phyloP scores from a whole-genome alignment of 2,329 filamentous ascomycete genomes.

The Talaromyces sp. region DNA sequence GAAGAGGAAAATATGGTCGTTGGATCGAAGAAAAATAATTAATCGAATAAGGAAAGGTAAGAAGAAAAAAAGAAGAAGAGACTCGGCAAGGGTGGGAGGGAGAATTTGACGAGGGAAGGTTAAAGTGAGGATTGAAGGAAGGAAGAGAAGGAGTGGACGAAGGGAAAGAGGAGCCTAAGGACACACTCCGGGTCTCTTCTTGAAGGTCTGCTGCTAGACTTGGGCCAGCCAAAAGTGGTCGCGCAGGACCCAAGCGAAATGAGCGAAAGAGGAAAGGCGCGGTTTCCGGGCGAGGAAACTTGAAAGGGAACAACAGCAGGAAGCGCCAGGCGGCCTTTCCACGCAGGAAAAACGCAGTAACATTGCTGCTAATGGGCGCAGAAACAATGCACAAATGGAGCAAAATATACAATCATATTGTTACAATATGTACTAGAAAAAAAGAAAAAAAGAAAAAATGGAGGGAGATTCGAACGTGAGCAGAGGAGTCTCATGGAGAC shows the following conservation, averaged over 20 bases:
- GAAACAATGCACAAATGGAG: neutral
- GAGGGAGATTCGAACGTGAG: neutral
- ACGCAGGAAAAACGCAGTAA: neutral
- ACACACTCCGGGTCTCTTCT: neutral
- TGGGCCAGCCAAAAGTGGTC: constrained; percentile 24
- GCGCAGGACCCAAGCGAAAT: constrained; percentile 21
- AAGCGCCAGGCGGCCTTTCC: neutral
- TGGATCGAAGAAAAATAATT: constrained; percentile 4
- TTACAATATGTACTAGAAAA: neutral
- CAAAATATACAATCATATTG: neutral
- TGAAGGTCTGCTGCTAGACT: constrained; percentile 2
- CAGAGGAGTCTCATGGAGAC: neutral
- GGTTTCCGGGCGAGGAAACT: constrained; percentile 8
- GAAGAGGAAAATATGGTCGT: neutral
- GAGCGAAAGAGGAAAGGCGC: constrained; percentile 26
- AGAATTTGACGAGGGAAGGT: constrained; percentile 12
- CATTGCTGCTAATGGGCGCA: neutral
- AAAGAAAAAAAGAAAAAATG: neutral
- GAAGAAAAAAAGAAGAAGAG: constrained; percentile 7
- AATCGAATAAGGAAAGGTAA: constrained; percentile 13
- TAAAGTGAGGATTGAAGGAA: constrained; percentile 6
- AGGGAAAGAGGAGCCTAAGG: constrained; percentile 18
- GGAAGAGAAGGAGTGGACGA: constrained; percentile 12
- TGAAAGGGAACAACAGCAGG: neutral
- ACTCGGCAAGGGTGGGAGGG: constrained; percentile 11